Evolutionary conservation across 495 filamentous ascomycete genomes (phyloP).

Genomic region (Talaromyces liani): DNA sequence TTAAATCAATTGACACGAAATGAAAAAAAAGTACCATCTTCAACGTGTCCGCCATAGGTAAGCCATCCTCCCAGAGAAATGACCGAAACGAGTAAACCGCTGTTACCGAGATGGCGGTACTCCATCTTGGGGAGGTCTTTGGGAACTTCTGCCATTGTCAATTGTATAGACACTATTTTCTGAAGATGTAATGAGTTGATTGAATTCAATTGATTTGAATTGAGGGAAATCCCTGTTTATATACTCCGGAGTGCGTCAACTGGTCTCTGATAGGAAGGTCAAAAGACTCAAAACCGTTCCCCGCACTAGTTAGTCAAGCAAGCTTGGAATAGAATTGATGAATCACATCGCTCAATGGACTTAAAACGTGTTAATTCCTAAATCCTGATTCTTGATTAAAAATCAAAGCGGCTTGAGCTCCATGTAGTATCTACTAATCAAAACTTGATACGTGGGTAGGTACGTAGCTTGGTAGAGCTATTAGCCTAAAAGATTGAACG

Average conservation of each 20-base stretch:
- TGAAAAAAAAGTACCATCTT: constrained; percentile 42
- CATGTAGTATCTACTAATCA: neutral
- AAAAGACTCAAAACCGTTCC: neutral
- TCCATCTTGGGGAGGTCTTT: constrained; percentile 54
- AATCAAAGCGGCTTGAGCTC: neutral
- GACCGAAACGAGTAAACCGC: constrained; percentile 67
- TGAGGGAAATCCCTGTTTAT: neutral
- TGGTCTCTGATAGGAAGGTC: neutral
- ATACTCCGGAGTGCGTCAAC: neutral
- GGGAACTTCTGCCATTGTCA: neutral
- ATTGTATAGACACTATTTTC: neutral
- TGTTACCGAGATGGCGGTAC: constrained; percentile 67
- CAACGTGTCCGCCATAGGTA: constrained; percentile 71
- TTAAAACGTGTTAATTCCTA: neutral
- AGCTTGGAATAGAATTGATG: neutral
- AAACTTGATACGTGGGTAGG: neutral
- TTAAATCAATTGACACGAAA: neutral
- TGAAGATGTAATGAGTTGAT: neutral
- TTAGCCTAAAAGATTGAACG: neutral
- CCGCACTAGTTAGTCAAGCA: neutral
- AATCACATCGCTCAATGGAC: neutral
- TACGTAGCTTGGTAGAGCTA: neutral
- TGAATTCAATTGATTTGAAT: neutral
- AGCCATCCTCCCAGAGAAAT: constrained; percentile 71
- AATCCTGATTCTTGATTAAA: neutral